Evolutionary conservation across 306 rosid genomes (phyloP), one percentile per base, ranked within the genome.

Genomic region (Quillaja saponaria): DNA sequence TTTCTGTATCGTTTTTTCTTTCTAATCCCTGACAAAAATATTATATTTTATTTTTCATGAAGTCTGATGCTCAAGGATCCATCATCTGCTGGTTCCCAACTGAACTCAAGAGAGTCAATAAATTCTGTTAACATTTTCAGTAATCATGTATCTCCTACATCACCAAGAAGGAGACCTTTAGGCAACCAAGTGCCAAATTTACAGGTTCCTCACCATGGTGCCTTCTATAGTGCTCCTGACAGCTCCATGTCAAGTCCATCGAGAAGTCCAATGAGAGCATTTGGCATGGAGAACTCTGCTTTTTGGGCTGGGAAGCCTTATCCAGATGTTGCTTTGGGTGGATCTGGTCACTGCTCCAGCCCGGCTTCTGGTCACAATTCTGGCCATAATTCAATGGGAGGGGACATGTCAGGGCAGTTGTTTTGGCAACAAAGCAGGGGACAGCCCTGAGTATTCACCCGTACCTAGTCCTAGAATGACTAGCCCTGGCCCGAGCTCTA

Each of bases 331-430:
- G 71, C 67, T 57, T 62, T 82, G 25, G 56, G 69, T 66, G 97
- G 99, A 41, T 89, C 99, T 61, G 95, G 99, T 50, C 96, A 87
- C 56, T 83, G 99, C 80, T 94, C 99, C 19, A 94, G 99, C 75
- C 99, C 97, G 20, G 95, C 95, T 63, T 94, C 99, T 0, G 99
- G 99, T 73, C 99, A 89, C 54, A 94, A 94, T 67, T 94, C 99
- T 46, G 97, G 99, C 45, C 97, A 94, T 63, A 94, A 89, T 78
- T 94, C 99, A 64, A 94, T 87, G 95, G 99, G 96, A 67, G 99
- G 96, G 75, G 99, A 92, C 80, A 77, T 84, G 82, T 73, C 89
- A 31, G 97, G 91, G 45, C 96, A 81, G 58, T 49, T 76, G 5
- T 79, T 82, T 73, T 79, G 80, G 88, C 88, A 79, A 54, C 88